These are phyloP conservation scores for Ogataea nakhonphanomensis DNA, from an alignment of 805 yeast species.

Conservation along the genomic window DNA sequence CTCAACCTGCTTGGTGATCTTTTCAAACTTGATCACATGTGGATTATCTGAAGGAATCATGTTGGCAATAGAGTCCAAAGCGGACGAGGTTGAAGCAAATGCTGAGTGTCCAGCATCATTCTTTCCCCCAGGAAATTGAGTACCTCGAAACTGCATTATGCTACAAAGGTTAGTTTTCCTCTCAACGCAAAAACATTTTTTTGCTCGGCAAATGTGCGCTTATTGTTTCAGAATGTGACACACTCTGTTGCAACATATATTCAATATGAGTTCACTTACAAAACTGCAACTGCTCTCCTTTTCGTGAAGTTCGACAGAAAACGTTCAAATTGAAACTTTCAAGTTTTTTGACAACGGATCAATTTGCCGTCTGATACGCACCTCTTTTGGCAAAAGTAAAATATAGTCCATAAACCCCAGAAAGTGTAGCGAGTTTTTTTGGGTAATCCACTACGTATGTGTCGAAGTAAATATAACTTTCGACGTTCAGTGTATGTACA, in stretches of 20 bases:
- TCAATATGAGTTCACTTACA: too few species aligned
- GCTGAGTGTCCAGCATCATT: constrained; percentile 9
- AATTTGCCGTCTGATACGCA: constrained; percentile 6
- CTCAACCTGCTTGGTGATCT: constrained; percentile 51
- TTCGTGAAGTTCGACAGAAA: not conserved
- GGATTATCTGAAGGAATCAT: constrained; percentile 33
- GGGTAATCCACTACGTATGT: not conserved
- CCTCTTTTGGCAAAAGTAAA: constrained; percentile 1
- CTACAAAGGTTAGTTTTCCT: constrained; percentile 4
- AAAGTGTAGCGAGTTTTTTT: not conserved
- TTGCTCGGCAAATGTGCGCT: too few species aligned
- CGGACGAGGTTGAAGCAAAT: constrained; percentile 13
- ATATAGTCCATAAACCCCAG: constrained; percentile 1
- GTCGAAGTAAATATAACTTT: not conserved
- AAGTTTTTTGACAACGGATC: constrained; percentile 12
- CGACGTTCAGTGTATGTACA: constrained; percentile 4
- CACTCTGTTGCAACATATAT: too few species aligned
- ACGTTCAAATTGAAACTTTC: constrained; percentile 1
- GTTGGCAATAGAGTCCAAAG: constrained; percentile 26
- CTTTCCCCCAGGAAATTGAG: constrained; percentile 27
- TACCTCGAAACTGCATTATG: constrained; percentile 33
- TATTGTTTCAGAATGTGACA: not conserved
- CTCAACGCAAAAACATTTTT: not conserved
- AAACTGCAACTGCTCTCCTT: not conserved
- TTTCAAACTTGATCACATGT: constrained; percentile 42